Percentiles rank a stretch among this genome's conserved stretches.
phyloP scores from a whole-genome alignment of 352 stramenopile genomes.

The Pythium biforme region DNA sequence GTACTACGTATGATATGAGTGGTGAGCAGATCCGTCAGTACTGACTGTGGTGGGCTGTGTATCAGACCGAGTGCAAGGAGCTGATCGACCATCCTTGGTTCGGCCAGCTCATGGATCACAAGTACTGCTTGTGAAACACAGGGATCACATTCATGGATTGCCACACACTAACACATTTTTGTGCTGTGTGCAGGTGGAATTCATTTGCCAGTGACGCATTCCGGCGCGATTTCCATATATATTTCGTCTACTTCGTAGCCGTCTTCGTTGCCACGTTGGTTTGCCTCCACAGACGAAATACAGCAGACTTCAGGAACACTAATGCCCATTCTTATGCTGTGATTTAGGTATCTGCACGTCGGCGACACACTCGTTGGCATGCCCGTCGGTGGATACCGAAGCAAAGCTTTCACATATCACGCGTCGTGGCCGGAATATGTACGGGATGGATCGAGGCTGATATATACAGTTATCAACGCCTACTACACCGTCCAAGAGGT shows the following conservation, averaged over 20 bases:
- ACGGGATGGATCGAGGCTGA: slow-evolving; percentile 45
- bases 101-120: slow-evolving; percentile 71
- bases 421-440: slow-evolving; percentile 51
- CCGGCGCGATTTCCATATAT: slow-evolving; percentile 71
- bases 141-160: no score
- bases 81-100: slow-evolving; percentile 79
- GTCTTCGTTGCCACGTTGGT: slow-evolving; percentile 74
- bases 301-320: background rate
- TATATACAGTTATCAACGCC: slow-evolving; percentile 68
- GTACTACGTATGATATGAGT: background rate
- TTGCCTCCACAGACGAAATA: background rate
- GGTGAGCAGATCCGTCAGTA: background rate
- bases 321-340: background rate
- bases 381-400: slow-evolving; percentile 67
- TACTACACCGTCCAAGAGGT: slow-evolving; percentile 73
- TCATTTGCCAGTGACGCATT: slow-evolving; percentile 70
- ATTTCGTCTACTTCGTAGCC: slow-evolving; percentile 72
- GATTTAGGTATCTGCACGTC: slow-evolving; percentile 63
- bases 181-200: slow-evolving; percentile 47
- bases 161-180: background rate
- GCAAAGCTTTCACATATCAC: slow-evolving; percentile 45
- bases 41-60: background rate
- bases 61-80: slow-evolving; percentile 77
- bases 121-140: slow-evolving; percentile 23
- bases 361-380: slow-evolving; percentile 71